Base-by-base conservation (phyloP, 164 flowering plant genomes). In the Magnolia sinica region DNA sequence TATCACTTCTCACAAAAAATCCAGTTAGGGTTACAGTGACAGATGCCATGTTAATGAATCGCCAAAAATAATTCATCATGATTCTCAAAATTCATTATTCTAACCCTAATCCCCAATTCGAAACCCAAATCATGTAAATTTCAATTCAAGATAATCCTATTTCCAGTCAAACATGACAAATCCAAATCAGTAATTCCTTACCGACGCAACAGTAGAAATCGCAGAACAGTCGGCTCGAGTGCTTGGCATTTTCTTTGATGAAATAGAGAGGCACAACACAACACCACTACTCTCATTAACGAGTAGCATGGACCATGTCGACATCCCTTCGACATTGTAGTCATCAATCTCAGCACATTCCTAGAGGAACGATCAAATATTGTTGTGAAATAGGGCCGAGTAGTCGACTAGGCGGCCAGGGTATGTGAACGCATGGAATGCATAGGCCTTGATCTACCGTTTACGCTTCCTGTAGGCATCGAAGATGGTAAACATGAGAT, bases 161-260 rank as follows among this genome's bases (percentile, higher is more conserved):
- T 16, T 65, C 27, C 29, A 23, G 9, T 8, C 8, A 59, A n/a
- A 16, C 51, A 7, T 55, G 24, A n/a, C 0, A 45, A 14, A 64
- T 50, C 18, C 8, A 29, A 20, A 29, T 1, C 18, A 68, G 49
- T 31, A 8, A 50, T 11, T 8, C 2, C 77, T 50, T 64, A 93
- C 98, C 97, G n/a, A 85, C 69, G 74, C 89, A 87, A 7, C 95
- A 83, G 82, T 97, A 93, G 72, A 88, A 90, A 79, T 92, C 94
- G 70, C 99, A 95, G 76, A 79, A 89, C 19, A 97, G 96, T 1
- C 37, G n/a, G 0, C 27, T 10, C 10, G 92, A 88, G 75, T 71
- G 24, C 52, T 81, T 76, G 27, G 88, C 96, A 67, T 69, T 50
- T 64, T 93, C 99, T 78, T 92, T 92, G 52, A 95, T 79, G 27